These are phyloP conservation scores for Colletotrichum chlorophyti DNA, from an alignment of 2,329 filamentous ascomycete species.

Conservation along the genomic window DNA sequence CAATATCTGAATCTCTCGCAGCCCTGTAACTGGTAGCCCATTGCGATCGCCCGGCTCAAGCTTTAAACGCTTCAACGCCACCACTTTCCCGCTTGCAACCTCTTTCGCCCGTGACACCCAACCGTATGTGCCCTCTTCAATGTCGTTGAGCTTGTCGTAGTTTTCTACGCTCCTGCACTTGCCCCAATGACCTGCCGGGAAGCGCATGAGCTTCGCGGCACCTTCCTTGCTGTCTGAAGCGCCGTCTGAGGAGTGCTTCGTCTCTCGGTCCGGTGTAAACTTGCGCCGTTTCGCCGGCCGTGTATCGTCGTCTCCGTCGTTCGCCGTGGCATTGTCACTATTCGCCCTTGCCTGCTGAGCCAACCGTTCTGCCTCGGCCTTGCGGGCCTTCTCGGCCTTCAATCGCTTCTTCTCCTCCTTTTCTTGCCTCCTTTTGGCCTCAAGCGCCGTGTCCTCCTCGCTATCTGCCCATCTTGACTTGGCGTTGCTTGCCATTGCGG, in stretches of 20 bases:
- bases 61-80: slow-evolving; percentile 94
- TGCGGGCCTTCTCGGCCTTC: slow-evolving; percentile 82
- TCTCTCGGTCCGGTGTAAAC: slow-evolving; percentile 53
- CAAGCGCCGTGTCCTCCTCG: slow-evolving; percentile 79
- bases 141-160: slow-evolving; percentile 93
- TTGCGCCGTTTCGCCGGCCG: slow-evolving; percentile 69
- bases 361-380: slow-evolving; percentile 60
- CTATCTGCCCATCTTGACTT: slow-evolving; percentile 89
- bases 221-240: slow-evolving; percentile 31
- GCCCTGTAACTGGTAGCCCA: slow-evolving; percentile 88
- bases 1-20: slow-evolving; percentile 93
- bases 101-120: slow-evolving; percentile 88
- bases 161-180: slow-evolving; percentile 80
- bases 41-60: slow-evolving; percentile 76
- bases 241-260: slow-evolving; percentile 31
- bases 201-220: slow-evolving; percentile 71
- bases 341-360: slow-evolving; percentile 26
- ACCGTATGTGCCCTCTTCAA: slow-evolving; percentile 96
- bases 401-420: slow-evolving; percentile 89
- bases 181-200: slow-evolving; percentile 72
- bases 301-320: slow-evolving; percentile 40
- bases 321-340: slow-evolving; percentile 31
- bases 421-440: slow-evolving; percentile 76
- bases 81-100: slow-evolving; percentile 75
- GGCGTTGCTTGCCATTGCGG: slow-evolving; percentile 62